Base-by-base conservation (phyloP, 495 filamentous ascomycete species). In the Astrocystis sublimbata region DNA sequence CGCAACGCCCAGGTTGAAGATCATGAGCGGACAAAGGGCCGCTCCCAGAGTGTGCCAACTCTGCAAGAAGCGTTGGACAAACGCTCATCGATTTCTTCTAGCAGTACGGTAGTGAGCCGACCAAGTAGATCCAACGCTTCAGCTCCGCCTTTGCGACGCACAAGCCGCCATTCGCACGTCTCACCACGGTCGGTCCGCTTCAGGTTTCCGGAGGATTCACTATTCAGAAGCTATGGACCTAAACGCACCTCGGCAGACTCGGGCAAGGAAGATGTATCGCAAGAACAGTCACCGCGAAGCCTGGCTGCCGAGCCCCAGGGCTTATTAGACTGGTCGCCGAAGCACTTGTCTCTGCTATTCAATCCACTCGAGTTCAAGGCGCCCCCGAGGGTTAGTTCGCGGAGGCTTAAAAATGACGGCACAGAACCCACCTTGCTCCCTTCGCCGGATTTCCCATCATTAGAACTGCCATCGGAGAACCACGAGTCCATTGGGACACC, bases 21-120 rank as follows among this genome's bases (percentile, higher is more conserved):
- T 33, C 21, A 62, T 26, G 66, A 52, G 49, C 36, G 43, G 21
- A 54, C 58, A 13, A 74, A 71, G 41, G 61, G 64, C 10, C 74
- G 77, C 8, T 69, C 76, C 38, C 68, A 69, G 8, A 79, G 79
- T 60, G 68, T 79, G 8, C 77, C 79, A 1, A 74, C 75, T 15
- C 42, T 74, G 1, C 64, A 72, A 56, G 60, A 47, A 23, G 51
- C 60, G 23, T 64, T 62, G 24, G 58, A 43, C 40, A 68, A 66
- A 31, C 58, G 68, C 19, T 67, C 68, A 38, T 71, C 71, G 26
- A 31, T 57, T 45, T 50, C 57, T 26, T 72, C 69, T 0, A 67
- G 58, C 24, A 60, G 54, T 40, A 64, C 57, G 26, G 24, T 62
- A 19, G 33, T 61, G 2, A 62, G 63, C 33, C 50, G 53, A 54